Conservation (phyloP, 2,329 filamentous ascomycete species). For the Aspergillus sp. region DNA sequence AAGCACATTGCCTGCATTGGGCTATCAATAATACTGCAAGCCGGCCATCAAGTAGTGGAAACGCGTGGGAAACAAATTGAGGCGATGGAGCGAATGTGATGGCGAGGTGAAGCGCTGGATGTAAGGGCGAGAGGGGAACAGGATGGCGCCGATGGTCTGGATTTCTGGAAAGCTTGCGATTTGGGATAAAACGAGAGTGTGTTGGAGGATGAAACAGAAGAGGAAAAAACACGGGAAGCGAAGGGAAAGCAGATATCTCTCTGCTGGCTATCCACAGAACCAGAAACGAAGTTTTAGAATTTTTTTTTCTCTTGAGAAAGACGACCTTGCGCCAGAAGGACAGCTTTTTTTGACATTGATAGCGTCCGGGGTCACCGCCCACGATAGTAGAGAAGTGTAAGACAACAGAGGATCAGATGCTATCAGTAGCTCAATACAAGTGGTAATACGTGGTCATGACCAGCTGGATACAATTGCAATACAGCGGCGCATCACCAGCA, state of each 20-base stretch:
- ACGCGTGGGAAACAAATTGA: background rate
- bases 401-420: no score
- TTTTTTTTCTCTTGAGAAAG: no score
- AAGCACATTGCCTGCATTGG: constrained; percentile 8
- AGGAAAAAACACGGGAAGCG: background rate
- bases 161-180: background rate
- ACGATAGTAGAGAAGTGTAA: no score
- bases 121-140: background rate
- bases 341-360: no score
- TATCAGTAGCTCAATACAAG: no score
- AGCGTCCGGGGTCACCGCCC: no score
- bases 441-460: no score
- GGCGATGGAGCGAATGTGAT: background rate
- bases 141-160: background rate
- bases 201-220: background rate
- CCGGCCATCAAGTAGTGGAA: background rate
- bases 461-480: no score
- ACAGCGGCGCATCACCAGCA: no score
- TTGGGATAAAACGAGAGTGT: background rate
- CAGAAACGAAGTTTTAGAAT: no score
- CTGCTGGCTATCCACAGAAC: no score
- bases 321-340: no score
- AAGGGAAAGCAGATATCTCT: background rate
- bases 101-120: background rate
- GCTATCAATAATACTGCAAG: background rate